These are phyloP conservation scores for Colletotrichum lentis DNA, from an alignment of 2,329 filamentous ascomycete species.

Conservation along the genomic window DNA sequence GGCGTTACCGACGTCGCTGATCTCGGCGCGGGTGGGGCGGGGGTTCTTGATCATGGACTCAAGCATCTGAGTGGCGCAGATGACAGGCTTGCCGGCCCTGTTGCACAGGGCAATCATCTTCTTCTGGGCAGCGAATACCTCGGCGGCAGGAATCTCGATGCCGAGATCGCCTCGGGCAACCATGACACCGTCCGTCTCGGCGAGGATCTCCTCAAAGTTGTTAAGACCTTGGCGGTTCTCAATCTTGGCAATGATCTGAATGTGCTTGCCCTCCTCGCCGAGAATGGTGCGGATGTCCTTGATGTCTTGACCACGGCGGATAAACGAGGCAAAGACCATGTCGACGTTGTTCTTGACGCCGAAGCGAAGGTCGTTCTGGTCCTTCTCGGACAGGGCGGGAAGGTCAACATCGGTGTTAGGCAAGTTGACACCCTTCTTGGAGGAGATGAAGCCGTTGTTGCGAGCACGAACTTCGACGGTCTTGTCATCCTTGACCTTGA, in stretches of 20 bases:
- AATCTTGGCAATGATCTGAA: constrained; percentile 99
- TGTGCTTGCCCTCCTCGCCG: constrained; percentile 90
- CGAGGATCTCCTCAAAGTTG: constrained; percentile 98
- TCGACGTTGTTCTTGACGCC: constrained; percentile 99
- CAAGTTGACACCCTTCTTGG: constrained; percentile 98
- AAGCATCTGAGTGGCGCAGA: constrained; percentile 99
- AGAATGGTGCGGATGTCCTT: constrained; percentile 89
- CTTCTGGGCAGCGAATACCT: constrained; percentile 99
- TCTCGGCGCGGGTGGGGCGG: constrained; percentile 95
- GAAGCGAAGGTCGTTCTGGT: constrained; percentile 91
- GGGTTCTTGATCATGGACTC: constrained; percentile 99
- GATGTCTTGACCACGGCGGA: constrained; percentile 93
- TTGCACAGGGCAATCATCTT: constrained; percentile 99
- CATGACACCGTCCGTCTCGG: constrained; percentile 98
- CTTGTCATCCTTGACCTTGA: constrained; percentile 87
- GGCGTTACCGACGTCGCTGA: constrained; percentile 97
- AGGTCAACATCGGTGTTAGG: constrained; percentile 99
- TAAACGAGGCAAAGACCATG: constrained; percentile 99
- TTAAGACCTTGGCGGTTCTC: constrained; percentile 99
- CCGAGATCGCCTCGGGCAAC: constrained; percentile 97
- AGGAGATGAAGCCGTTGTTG: constrained; percentile 99
- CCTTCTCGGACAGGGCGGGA: constrained; percentile 96
- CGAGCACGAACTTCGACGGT: constrained; percentile 85
- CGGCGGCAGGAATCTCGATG: constrained; percentile 97
- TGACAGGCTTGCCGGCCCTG: constrained; percentile 97